These are phyloP conservation scores for Nyssa sinensis DNA, from an alignment of 148 eudicot species.

Conservation along the genomic window DNA sequence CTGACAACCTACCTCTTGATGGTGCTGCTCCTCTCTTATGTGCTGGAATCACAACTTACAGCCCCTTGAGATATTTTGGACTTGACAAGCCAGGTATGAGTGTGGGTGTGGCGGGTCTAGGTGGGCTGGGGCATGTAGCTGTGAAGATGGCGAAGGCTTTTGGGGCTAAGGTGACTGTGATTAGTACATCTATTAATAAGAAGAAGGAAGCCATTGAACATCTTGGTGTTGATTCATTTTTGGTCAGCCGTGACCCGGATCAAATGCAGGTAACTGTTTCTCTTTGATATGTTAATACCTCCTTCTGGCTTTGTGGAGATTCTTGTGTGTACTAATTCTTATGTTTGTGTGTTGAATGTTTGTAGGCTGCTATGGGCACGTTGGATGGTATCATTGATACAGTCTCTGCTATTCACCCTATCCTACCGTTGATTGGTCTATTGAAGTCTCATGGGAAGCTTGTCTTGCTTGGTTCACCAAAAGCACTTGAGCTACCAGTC, in stretches of 20 bases:
- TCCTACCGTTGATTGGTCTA: slow-evolving; percentile 7
- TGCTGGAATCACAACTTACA: slow-evolving; percentile 26
- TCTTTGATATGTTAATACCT: too few relatives aligned
- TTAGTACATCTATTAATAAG: slow-evolving; percentile 22
- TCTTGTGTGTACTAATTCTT: background rate
- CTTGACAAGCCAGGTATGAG: slow-evolving; percentile 25
- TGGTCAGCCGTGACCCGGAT: slow-evolving; percentile 18
- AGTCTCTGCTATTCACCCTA: slow-evolving; percentile 14
- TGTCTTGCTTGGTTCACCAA: slow-evolving; percentile 16
- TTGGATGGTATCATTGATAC: slow-evolving; percentile 20
- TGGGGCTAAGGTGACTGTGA: slow-evolving; percentile 23
- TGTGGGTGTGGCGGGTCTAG: slow-evolving; percentile 23
- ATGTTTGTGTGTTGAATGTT: background rate
- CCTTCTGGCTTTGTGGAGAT: too few relatives aligned
- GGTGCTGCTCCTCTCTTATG: slow-evolving; percentile 23
- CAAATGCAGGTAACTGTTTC: slow-evolving; percentile 16
- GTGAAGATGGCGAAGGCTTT: slow-evolving; percentile 27
- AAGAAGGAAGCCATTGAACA: slow-evolving; percentile 17
- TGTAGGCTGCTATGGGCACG: slow-evolving; percentile 13
- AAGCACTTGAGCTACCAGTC: slow-evolving; percentile 14
- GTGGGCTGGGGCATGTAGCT: slow-evolving; percentile 12
- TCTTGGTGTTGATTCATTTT: slow-evolving; percentile 21
- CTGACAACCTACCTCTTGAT: slow-evolving; percentile 23
- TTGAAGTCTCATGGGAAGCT: slow-evolving; percentile 14
- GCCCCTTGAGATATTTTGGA: slow-evolving; percentile 28